A percentile compares a stretch with the other conserved stretches of the same genome.
These are phyloP conservation scores for Alternaria incomplexa DNA, from an alignment of 2,329 filamentous ascomycete species.

Conservation along the genomic window DNA sequence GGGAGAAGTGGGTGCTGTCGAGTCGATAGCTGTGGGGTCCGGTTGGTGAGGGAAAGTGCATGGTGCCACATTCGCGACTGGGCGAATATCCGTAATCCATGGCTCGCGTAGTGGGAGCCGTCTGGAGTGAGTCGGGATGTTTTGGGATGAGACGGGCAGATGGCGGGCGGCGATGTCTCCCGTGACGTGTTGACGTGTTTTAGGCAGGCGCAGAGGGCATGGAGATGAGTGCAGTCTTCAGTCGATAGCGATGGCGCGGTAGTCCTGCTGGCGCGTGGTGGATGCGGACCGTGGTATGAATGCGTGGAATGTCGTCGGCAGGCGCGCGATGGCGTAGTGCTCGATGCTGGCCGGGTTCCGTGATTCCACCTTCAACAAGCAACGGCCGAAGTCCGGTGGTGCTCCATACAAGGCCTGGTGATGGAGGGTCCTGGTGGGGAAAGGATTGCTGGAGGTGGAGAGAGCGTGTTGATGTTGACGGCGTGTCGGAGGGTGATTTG, in stretches of 20 bases:
- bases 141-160: slow-evolving; percentile 13
- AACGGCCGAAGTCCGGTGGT: slow-evolving; percentile 27
- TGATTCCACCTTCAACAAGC: slow-evolving; percentile 42
- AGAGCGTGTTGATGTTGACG: slow-evolving; percentile 18
- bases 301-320: slow-evolving; percentile 34
- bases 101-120: slow-evolving; percentile 13
- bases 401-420: slow-evolving; percentile 46
- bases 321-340: slow-evolving; percentile 20
- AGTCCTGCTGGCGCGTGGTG: slow-evolving; percentile 13
- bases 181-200: slow-evolving; percentile 9
- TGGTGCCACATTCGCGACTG: slow-evolving; percentile 70
- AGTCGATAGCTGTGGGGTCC: slow-evolving; percentile 73
- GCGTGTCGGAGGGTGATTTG: slow-evolving; percentile 34
- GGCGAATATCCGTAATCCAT: slow-evolving; percentile 60
- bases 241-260: slow-evolving; percentile 37
- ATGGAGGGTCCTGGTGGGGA: slow-evolving; percentile 14
- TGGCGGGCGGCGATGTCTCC: slow-evolving; percentile 16
- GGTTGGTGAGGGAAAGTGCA: slow-evolving; percentile 87
- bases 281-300: slow-evolving; percentile 32
- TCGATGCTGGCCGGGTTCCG: slow-evolving; percentile 21
- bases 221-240: slow-evolving; percentile 26
- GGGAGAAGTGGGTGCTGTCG: slow-evolving; percentile 71
- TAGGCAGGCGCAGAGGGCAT: slow-evolving; percentile 27
- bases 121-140: slow-evolving; percentile 4
- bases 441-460: slow-evolving; percentile 20